Evolutionary conservation across 2,329 filamentous ascomycete species (phyloP).

Genomic region (Metarhizium rileyi): DNA sequence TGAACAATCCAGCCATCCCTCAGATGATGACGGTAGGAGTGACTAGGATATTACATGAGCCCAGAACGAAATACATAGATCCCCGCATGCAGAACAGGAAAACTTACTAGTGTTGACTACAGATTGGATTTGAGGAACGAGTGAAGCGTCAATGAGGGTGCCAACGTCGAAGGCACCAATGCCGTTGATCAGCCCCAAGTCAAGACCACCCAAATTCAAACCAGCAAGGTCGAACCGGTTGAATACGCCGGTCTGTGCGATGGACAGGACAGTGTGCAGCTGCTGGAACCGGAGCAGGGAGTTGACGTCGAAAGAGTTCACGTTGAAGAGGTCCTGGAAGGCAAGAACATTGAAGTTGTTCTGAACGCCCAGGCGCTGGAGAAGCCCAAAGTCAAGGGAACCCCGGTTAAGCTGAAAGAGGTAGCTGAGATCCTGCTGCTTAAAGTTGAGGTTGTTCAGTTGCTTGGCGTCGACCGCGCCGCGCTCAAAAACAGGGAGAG

Average conservation of each 20-base stretch:
- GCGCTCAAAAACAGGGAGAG: neutral
- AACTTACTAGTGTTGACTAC: neutral
- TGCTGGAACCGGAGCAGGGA: constrained; percentile 30
- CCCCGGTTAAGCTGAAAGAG: constrained; percentile 32
- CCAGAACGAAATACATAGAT: no score
- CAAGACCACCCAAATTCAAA: constrained; percentile 17
- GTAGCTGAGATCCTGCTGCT: constrained; percentile 33
- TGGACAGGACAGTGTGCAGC: constrained; percentile 28
- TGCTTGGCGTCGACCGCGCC: neutral
- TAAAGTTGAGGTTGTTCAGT: constrained; percentile 31
- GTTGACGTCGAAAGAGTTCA: constrained; percentile 30
- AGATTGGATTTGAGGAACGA: constrained; percentile 14
- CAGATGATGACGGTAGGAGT: neutral
- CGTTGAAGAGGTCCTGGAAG: constrained; percentile 33
- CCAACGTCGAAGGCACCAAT: constrained; percentile 18
- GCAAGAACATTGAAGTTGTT: constrained; percentile 35
- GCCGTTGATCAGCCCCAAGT: constrained; percentile 20
- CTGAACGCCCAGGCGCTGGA: constrained; percentile 28
- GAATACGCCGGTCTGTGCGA: constrained; percentile 20
- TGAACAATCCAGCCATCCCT: neutral
- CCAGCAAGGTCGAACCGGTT: constrained; percentile 18
- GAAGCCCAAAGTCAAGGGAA: constrained; percentile 32
- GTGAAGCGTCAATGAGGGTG: constrained; percentile 18
- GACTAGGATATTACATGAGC: neutral
- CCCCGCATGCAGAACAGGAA: no score